Evolutionary conservation across 1,284 basidiomycete genomes (phyloP).

Genomic region (Termitomyces sp.): DNA sequence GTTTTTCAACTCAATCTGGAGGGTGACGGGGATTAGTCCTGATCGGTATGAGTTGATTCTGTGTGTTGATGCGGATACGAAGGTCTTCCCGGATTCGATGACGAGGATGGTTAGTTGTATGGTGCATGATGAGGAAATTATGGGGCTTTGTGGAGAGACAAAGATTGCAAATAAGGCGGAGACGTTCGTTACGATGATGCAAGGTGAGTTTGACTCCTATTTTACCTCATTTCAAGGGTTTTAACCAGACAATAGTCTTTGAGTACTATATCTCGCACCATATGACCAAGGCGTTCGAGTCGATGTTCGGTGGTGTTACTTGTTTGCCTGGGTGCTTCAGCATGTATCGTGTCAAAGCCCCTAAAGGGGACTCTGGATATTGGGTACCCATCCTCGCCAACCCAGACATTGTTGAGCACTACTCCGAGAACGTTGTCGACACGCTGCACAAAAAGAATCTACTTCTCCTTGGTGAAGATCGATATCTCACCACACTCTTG

Average conservation of each 20-base stretch:
- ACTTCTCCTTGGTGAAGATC: conserved; percentile 96
- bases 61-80: conserved; percentile 98
- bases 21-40: conserved; percentile 91
- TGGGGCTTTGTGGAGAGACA: conserved; percentile 99
- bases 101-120: conserved; percentile 92
- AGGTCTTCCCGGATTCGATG: conserved; percentile 92
- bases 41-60: conserved; percentile 95
- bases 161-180: conserved; percentile 99
- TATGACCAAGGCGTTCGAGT: conserved; percentile 98
- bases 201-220: conserved; percentile 56
- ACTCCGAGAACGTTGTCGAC: conserved; percentile 96
- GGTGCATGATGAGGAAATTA: conserved; percentile 94
- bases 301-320: conserved; percentile 98
- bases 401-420: conserved; percentile 95
- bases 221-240: conserved; percentile 10
- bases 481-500: conserved; percentile 93
- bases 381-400: conserved; percentile 99
- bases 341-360: conserved; percentile 99
- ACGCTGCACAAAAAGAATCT: conserved; percentile 99
- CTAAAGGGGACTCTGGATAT: conserved; percentile 88
- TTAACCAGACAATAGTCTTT: conserved; percentile 60
- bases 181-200: conserved; percentile 98
- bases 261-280: conserved; percentile 99
- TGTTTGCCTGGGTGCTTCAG: conserved; percentile 99
- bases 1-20: conserved; percentile 97